Evolutionary conservation across 495 filamentous ascomycete species (phyloP).

Genomic region (Penicillium salamii): DNA sequence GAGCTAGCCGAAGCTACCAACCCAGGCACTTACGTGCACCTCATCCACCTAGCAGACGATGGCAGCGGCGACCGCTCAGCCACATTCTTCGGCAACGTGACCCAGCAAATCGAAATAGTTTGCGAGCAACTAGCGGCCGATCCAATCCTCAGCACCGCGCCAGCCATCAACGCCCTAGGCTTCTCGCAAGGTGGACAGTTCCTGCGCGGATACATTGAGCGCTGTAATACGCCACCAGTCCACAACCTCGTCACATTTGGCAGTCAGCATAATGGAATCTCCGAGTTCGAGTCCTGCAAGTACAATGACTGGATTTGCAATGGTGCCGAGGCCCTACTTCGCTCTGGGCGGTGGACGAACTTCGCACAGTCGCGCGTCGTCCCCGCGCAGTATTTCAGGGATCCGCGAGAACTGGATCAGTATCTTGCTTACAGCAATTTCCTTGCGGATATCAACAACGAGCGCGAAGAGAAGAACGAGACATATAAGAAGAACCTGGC

Average conservation of each 20-base stretch:
- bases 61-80: constrained; percentile 66
- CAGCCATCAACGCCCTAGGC: constrained; percentile 84
- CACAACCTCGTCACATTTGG: constrained; percentile 87
- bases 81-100: constrained; percentile 90
- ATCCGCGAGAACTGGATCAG: constrained; percentile 62
- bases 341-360: constrained; percentile 67
- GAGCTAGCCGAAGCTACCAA: constrained; percentile 66
- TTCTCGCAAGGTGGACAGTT: constrained; percentile 98
- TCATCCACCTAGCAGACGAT: constrained; percentile 70
- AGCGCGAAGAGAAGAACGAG: constrained; percentile 69
- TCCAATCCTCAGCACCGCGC: constrained; percentile 74
- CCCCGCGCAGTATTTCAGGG: constrained; percentile 92
- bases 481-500: constrained; percentile 71
- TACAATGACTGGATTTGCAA: constrained; percentile 76
- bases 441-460: constrained; percentile 98
- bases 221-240: constrained; percentile 80
- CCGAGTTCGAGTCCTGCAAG: constrained; percentile 68
- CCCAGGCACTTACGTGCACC: constrained; percentile 81
- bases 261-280: constrained; percentile 90
- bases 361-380: constrained; percentile 77
- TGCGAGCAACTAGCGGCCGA: constrained; percentile 76
- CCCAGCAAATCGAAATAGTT: constrained; percentile 70
- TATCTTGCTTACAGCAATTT: constrained; percentile 88
- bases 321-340: constrained; percentile 68
- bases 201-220: constrained; percentile 86